phyloP scores from a whole-genome alignment of 495 filamentous ascomycete genomes.

The Glonium stellatum region DNA sequence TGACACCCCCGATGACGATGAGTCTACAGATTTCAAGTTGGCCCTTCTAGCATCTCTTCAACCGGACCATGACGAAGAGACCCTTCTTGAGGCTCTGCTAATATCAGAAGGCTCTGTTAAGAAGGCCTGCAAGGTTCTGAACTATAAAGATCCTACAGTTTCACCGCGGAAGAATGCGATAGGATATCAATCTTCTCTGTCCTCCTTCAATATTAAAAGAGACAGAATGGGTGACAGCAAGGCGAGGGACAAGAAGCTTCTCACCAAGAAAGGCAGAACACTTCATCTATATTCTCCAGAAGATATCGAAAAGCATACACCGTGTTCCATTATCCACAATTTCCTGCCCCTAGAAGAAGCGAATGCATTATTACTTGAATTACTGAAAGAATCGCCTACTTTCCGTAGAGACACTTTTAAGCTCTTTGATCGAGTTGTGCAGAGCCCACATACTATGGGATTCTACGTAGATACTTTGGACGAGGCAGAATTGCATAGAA shows the following conservation, averaged over 20 bases:
- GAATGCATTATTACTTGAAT: slow-evolving; percentile 62
- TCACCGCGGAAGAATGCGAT: slow-evolving; percentile 15
- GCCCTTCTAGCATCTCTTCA: slow-evolving; percentile 75
- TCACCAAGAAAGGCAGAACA: slow-evolving; percentile 72
- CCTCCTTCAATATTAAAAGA: slow-evolving; percentile 16
- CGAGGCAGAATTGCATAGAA: slow-evolving; percentile 55
- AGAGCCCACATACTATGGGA: slow-evolving; percentile 69
- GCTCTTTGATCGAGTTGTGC: slow-evolving; percentile 76
- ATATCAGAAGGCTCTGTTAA: slow-evolving; percentile 71
- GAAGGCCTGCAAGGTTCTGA: slow-evolving; percentile 42
- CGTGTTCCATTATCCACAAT: slow-evolving; percentile 86
- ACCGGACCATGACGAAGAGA: slow-evolving; percentile 52
- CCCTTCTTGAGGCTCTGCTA: slow-evolving; percentile 71
- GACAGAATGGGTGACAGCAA: not conserved
- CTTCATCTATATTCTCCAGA: slow-evolving; percentile 72
- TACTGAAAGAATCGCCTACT: slow-evolving; percentile 67
- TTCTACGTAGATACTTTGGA: slow-evolving; percentile 70
- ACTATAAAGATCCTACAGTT: not conserved
- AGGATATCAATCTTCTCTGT: slow-evolving; percentile 33
- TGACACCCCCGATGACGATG: slow-evolving; percentile 43
- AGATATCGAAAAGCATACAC: slow-evolving; percentile 72
- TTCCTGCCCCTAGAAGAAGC: slow-evolving; percentile 70
- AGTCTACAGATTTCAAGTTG: slow-evolving; percentile 83
- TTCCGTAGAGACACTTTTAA: slow-evolving; percentile 71
- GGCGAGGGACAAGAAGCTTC: slow-evolving; percentile 32